These are phyloP conservation scores for Teunomyces funiuensis DNA, from an alignment of 805 yeast genomes.

Conservation along the genomic window DNA sequence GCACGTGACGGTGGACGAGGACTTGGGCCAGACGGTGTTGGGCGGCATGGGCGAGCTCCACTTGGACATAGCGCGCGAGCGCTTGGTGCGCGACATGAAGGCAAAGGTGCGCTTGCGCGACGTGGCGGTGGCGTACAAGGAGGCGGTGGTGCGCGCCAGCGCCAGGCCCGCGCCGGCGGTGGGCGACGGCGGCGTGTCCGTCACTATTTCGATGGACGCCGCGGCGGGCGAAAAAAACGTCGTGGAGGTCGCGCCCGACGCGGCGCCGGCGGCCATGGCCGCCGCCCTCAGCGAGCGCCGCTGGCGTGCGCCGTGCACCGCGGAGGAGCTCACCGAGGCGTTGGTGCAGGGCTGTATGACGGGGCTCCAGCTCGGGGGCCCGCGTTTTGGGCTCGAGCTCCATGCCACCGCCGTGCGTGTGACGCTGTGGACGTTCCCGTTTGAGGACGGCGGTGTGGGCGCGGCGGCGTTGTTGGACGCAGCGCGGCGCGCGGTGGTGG, in stretches of 20 bases:
- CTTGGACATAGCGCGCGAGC: constrained; percentile 79
- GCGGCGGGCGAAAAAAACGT: constrained; percentile 53
- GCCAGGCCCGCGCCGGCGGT: background rate
- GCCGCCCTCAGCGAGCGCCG: constrained; percentile 31
- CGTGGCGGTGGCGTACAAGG: constrained; percentile 88
- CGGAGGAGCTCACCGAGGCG: constrained; percentile 53
- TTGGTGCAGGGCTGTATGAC: constrained; percentile 59
- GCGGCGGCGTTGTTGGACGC: constrained; percentile 37
- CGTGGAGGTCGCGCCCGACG: constrained; percentile 33
- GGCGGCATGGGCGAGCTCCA: constrained; percentile 98
- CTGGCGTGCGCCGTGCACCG: constrained; percentile 50
- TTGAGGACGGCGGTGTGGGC: constrained; percentile 43
- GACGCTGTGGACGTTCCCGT: constrained; percentile 51
- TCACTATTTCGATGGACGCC: constrained; percentile 31
- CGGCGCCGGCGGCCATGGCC: constrained; percentile 27
- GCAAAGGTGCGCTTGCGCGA: constrained; percentile 80
- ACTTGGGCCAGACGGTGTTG: constrained; percentile 81
- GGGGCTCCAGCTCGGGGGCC: constrained; percentile 69
- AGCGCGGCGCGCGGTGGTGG: constrained; percentile 36
- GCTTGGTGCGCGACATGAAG: constrained; percentile 76
- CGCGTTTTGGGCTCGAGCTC: constrained; percentile 53
- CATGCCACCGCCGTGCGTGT: constrained; percentile 61
- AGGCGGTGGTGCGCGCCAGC: constrained; percentile 48
- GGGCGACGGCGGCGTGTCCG: constrained; percentile 19
- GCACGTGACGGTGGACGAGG: constrained; percentile 70